Evolutionary conservation across 148 eudicot species (phyloP).

Genomic region (Chenopodium suecicum): DNA sequence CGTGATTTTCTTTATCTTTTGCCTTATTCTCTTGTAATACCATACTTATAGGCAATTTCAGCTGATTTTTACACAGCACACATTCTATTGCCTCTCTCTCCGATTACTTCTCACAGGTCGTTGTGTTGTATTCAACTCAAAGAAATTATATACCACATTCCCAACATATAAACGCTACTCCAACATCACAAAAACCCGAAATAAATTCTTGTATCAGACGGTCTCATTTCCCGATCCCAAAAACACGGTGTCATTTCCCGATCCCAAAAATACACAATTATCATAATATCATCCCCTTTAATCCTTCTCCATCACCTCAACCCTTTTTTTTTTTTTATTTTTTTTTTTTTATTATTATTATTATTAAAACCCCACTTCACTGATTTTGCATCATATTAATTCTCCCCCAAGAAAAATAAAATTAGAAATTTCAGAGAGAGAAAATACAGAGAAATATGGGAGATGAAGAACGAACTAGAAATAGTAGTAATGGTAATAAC

Average conservation of each 20-base stretch:
- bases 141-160: not conserved
- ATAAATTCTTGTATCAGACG: not conserved
- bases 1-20: constrained; percentile 6
- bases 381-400: not conserved
- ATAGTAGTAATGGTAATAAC: not conserved
- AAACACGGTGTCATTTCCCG: too few relatives aligned
- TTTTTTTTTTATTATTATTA: too few relatives aligned
- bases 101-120: not conserved
- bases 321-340: too few relatives aligned
- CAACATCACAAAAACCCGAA: not conserved
- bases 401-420: not conserved
- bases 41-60: not conserved
- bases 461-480: not conserved
- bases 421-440: not conserved
- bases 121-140: not conserved
- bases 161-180: not conserved
- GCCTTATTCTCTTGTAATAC: not conserved
- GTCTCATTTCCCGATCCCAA: too few relatives aligned
- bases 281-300: not conserved
- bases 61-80: not conserved
- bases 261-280: too few relatives aligned
- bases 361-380: not conserved
- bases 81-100: not conserved
- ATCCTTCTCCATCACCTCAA: not conserved
- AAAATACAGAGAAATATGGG: not conserved